Conservation (phyloP, 805 yeast genomes). For the Priceomyces carsonii region DNA sequence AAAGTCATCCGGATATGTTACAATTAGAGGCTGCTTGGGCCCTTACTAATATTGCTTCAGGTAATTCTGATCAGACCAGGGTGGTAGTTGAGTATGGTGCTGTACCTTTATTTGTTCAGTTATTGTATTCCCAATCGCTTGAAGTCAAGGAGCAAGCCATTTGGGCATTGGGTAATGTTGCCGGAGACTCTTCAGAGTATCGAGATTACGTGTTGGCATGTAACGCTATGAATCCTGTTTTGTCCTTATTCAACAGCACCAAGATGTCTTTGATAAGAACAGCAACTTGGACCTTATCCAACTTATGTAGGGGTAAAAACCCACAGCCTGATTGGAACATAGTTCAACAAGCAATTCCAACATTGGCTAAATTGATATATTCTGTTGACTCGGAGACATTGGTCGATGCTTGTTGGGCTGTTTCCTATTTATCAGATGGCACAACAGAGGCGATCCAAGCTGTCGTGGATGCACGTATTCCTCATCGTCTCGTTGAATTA, state of each 20-base stretch:
- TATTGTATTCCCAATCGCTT: slow-evolving; percentile 74
- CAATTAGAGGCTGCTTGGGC: slow-evolving; percentile 99
- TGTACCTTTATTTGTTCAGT: slow-evolving; percentile 83
- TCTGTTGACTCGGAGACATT: slow-evolving; percentile 90
- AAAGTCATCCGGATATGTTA: slow-evolving; percentile 74
- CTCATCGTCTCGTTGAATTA: slow-evolving; percentile 89
- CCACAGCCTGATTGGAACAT: slow-evolving; percentile 96
- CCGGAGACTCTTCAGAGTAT: slow-evolving; percentile 90
- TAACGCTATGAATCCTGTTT: slow-evolving; percentile 87
- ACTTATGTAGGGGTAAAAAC: slow-evolving; percentile 92
- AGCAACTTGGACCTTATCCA: slow-evolving; percentile 97
- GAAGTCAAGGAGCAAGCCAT: slow-evolving; percentile 98
- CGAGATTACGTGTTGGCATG: slow-evolving; percentile 86
- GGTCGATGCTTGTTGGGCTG: slow-evolving; percentile 99
- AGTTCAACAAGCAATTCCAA: slow-evolving; percentile 86
- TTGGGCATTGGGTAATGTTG: slow-evolving; percentile 99
- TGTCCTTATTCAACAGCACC: slow-evolving; percentile 73
- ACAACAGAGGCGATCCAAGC: slow-evolving; percentile 92
- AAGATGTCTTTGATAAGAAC: slow-evolving; percentile 91
- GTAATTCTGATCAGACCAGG: slow-evolving; percentile 83
- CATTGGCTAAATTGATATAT: slow-evolving; percentile 85
- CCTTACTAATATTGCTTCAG: slow-evolving; percentile 96
- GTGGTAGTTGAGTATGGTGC: slow-evolving; percentile 93
- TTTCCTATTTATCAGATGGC: slow-evolving; percentile 92
- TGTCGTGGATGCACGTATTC: slow-evolving; percentile 94